Evolutionary conservation across 2,329 filamentous ascomycete species (phyloP), one percentile per base, ranked within the genome.

Genomic region (Botrytis cinerea): DNA sequence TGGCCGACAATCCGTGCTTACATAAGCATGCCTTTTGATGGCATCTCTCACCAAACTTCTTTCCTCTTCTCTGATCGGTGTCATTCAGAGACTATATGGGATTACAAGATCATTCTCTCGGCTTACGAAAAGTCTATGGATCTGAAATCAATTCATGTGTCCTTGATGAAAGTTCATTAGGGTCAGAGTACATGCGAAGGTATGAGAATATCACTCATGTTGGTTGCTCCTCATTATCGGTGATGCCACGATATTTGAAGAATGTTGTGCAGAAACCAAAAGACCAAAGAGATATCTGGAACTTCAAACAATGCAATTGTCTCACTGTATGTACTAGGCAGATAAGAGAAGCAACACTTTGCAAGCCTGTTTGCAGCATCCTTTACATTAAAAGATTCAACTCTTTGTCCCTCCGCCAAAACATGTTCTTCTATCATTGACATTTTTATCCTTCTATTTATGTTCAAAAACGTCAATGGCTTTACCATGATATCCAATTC

Each of bases 301-400:
- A 10, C 12, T 57, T 18, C 48, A 25, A 69, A 32, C 46, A 57
- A 57, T 43, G 5, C 38, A 16, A 57, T 57, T 57, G 66, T 69
- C 18, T 43, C 18, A 43, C 28, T 9, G 5, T 38, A 32, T 9
- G 5, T 38, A 32, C 2, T 4, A 10, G 14, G 16, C 22, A 9
- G n/a, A 38, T 12, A 54, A 40, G 3, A n/a, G 6, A 14, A 28
- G 7, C 22, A 6, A n/a, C 28, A 22, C 2, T 28, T 22, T 10
- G 9, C 4, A 5, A 43, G 28, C n/a, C 66, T 32, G 66, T 69
- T 69, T 57, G 66, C 66, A 57, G 51, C 35, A 57, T 69, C 5
- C 14, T n/a, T 57, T 25, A 22, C n/a, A 6, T 22, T 57, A 14
- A 6, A 35, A 59, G 22, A 32, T 16, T 69, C 6, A 20, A 32